Percentiles rank a stretch among this genome's conserved stretches.
Evolutionary conservation across 228 moss, liverwort and hornwort species (phyloP).

Genomic region (Sphagnum fallax): DNA sequence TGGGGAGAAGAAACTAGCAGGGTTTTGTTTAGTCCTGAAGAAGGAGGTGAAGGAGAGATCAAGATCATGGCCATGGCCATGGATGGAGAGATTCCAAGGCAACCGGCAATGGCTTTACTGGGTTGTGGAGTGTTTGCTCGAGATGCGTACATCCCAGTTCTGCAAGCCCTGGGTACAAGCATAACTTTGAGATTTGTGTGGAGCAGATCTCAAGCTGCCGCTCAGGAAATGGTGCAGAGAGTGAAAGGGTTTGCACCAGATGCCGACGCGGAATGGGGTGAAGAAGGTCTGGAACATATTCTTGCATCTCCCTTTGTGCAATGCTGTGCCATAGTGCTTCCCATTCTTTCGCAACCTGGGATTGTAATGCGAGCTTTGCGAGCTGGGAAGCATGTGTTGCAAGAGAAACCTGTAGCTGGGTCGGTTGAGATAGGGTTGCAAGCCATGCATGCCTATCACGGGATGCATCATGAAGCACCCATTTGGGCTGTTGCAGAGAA

Average conservation of each 20-base stretch:
- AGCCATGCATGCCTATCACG: conserved; percentile 23
- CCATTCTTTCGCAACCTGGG: conserved; percentile 73
- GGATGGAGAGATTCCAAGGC: conserved; percentile 33
- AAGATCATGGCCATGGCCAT: too few species aligned
- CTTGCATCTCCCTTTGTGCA: conserved; percentile 57
- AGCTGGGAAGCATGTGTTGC: conserved; percentile 55
- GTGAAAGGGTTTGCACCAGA: conserved; percentile 59
- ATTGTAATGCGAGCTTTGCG: conserved; percentile 41
- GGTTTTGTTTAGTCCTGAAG: too few species aligned
- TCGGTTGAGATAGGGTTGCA: conserved; percentile 35
- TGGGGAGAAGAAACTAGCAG: too few species aligned
- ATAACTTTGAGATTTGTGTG: conserved; percentile 61
- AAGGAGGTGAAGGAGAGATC: too few species aligned
- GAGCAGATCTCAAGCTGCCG: conserved; percentile 71
- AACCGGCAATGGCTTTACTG: conserved; percentile 59
- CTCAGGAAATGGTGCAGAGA: conserved; percentile 37
- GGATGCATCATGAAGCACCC: conserved; percentile 20
- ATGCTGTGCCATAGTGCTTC: conserved; percentile 80
- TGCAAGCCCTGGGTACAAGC: conserved; percentile 31
- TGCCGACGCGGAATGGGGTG: conserved; percentile 78
- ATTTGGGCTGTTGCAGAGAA: conserved; percentile 65
- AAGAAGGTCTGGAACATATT: conserved; percentile 57
- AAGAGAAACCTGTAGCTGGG: conserved; percentile 56
- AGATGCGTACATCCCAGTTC: conserved; percentile 73
- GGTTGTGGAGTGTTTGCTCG: conserved; percentile 89